Base-by-base conservation (phyloP, 2,329 filamentous ascomycete species). In the Gliomastix tumulicola region DNA sequence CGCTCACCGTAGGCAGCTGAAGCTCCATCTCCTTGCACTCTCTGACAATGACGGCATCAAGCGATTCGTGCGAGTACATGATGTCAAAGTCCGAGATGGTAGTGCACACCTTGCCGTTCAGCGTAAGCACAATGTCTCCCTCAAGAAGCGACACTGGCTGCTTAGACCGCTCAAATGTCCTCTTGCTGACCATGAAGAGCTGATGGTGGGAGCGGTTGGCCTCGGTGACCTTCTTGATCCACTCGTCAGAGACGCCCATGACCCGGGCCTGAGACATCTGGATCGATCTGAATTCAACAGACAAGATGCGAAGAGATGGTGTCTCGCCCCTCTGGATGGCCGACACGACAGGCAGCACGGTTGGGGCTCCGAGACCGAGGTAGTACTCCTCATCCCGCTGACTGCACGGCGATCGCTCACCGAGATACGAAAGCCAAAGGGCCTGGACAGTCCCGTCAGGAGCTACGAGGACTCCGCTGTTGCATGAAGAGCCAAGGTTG, bases 131-230 rank as follows among this genome's bases (percentile, higher is more conserved):
- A 36, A 98, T 83, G 55, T 98, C 92, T 35, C 89, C 88, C 64
- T 98, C 94, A 21, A 86, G 71, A 13, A 98, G 72, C 13, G 81
- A 76, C 2, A 64, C 62, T 3, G 66, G 57, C 30, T 60, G 60
- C 34, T 63, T 56, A 18, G 58, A 62, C 12, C 75, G 69, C 59
- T 81, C 78, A 49, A 82, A 82, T 1, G 76, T 79, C 32, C 94
- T 82, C 65, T 98, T 98, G 50, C 88, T 84, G 21, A 98, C 88
- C 85, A 98, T 96, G 68, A 98, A 98, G 25, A 98, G 76, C 63
- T 98, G 92, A 55, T 98, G 92, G 40, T 88, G 85, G 35, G 92
- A 82, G 27, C 87, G 84, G 59, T 98, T 96, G 43, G 88, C 87
- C 46, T 81, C 71, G 36, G 92, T 82, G 3, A 96, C 90, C 59